Evolutionary conservation across 352 stramenopile species (phyloP), one percentile per base, ranked within the genome.

Genomic region (Pythium diclinum): DNA sequence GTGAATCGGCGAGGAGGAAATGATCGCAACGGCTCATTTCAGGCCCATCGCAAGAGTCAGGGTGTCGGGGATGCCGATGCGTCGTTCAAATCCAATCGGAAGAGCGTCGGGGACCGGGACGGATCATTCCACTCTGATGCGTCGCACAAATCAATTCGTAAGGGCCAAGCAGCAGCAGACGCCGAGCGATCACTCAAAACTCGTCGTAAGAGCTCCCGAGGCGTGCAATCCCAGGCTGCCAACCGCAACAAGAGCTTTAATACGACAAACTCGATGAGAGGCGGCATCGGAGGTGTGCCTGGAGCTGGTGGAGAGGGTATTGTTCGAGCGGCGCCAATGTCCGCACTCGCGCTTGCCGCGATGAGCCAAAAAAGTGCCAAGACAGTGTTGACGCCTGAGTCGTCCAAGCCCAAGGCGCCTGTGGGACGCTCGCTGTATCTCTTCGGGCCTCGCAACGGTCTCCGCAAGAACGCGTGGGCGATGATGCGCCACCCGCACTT

Each of bases 401-500:
- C 56, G 5, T 36, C 25, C 2, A 32, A 38, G 16, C 44, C 53
- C 8, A 66, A 68, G 16, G 53, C 62, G 10, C 72, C 75, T 4
- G 56, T 63, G 17, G 76, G 73, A 8, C 56, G 34, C 4, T 71
- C 76, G n/a, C 51, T 83, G 6, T 77, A 69, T 34, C 25, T 81
- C 7, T 73, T 83, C 25, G 70, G 70, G 1, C 70, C 75, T 0
- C 69, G 69, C 13, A 81, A 72, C 36, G 66, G 61, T 13, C 11
- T 79, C 7, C 71, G 73, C n/a, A 67, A 56, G 16, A 74, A 79
- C 49, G 69, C 73, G 13, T 79, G 73, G 73, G 64, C 65, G 14
- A 73, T 79, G n/a, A 67, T 79, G 38, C 59, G 72, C 17, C 75
- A 91, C 54, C 71, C 69, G 8, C 68, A 68, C n/a, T 95, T 95